Evolutionary conservation across 2,329 filamentous ascomycete species (phyloP), one percentile per base, ranked within the genome.

Genomic region (Proliferodiscus dingleyae): DNA sequence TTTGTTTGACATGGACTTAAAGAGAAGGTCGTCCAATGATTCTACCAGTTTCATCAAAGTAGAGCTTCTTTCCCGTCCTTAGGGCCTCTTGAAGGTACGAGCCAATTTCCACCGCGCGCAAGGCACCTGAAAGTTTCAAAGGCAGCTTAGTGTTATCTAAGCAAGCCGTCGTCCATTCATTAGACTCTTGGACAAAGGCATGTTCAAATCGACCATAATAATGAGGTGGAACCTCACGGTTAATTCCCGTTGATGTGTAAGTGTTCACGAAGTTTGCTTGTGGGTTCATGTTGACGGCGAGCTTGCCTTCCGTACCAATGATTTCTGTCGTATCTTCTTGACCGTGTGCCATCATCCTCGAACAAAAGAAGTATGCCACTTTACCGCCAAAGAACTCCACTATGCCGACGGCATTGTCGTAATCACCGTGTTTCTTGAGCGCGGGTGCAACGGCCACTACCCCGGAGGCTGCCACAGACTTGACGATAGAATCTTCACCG

Each of bases 261-360:
- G 76, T 68, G 48, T 78, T 73, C 19, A 83, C 72, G 18, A 81
- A 66, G 47, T 76, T 75, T 2, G 63, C 66, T 37, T 67, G 65
- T 4, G 81, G 81, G 52, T 81, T 73, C 6, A 68, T 71, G 56
- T 85, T 85, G 50, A 85, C 69, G 1, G 71, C 66, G 4, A 85
- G 58, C 61, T 84, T 85, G 32, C 81, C 80, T 54, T 74, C 71
- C 1, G 81, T 85, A 10, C 81, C 82, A 43, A 85, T 80, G 51
- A 85, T 75, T 64, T 85, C 80, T 0, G 81, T 83, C 47, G 72
- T 76, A 60, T 85, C 82, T 50, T 83, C 76, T 62, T 85, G 81
- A 0, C 82, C 82, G 0, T 77, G 74, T 0, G 80, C 77, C 75
- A 85, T 85, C 77, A 84, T 85, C 11, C 81, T 71, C 8, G 71